A percentile compares a stretch with the other conserved stretches of the same genome.
phyloP scores from a whole-genome alignment of 495 filamentous ascomycete genomes.

The Penicillium subrubescens region DNA sequence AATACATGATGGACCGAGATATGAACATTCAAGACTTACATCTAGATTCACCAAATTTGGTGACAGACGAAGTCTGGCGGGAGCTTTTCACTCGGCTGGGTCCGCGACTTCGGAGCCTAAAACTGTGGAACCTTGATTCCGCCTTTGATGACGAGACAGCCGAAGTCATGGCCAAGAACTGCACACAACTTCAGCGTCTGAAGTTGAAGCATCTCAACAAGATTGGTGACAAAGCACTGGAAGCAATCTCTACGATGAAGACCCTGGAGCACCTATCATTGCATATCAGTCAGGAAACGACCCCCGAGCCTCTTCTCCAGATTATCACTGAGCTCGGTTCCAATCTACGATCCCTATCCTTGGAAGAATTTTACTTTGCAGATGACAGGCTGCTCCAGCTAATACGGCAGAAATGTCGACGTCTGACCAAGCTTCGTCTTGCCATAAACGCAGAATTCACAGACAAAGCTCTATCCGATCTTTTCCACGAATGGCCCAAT shows the following conservation, averaged over 20 bases:
- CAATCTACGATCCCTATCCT: slow-evolving; percentile 69
- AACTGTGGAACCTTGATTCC: slow-evolving; percentile 67
- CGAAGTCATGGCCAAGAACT: slow-evolving; percentile 55
- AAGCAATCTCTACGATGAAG: slow-evolving; percentile 55
- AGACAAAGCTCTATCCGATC: slow-evolving; percentile 64
- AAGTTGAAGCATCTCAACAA: slow-evolving; percentile 68
- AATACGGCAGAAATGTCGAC: slow-evolving; percentile 65
- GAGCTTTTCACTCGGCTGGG: slow-evolving; percentile 65
- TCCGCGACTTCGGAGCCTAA: slow-evolving; percentile 61
- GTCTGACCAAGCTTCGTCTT: slow-evolving; percentile 75
- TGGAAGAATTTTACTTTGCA: slow-evolving; percentile 58
- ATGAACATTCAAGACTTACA: slow-evolving; percentile 62
- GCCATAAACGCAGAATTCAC: slow-evolving; percentile 72
- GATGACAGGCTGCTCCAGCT: slow-evolving; percentile 64
- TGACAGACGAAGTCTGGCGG: slow-evolving; percentile 71
- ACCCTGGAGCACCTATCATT: slow-evolving; percentile 74
- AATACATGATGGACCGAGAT: slow-evolving; percentile 74
- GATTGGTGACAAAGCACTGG: slow-evolving; percentile 48
- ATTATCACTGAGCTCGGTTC: slow-evolving; percentile 61
- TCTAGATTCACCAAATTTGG: slow-evolving; percentile 77
- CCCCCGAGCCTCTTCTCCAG: slow-evolving; percentile 58
- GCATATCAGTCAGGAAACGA: slow-evolving; percentile 56
- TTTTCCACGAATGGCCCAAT: slow-evolving; percentile 81
- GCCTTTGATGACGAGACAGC: slow-evolving; percentile 72
- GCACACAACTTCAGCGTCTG: slow-evolving; percentile 66